Evolutionary conservation across 257 asterid genomes (phyloP), one percentile per base, ranked within the genome.

Genomic region (Solanum arcanum): DNA sequence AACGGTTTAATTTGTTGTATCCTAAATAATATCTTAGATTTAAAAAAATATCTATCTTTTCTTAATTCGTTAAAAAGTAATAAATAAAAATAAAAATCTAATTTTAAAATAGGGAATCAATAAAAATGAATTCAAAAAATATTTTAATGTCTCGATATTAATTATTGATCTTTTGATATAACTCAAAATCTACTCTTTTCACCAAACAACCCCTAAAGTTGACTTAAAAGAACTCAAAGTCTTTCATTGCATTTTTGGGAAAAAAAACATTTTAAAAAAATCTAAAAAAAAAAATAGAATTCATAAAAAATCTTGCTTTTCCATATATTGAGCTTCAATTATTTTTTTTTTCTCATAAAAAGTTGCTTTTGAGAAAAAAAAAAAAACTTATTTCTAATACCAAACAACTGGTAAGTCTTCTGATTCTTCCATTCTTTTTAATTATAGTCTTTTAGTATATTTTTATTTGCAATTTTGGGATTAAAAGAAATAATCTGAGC

Each of bases 1-100:
- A 2, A 56, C 5, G 0, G 0, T 18, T 20, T 56, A 0, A 52
- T 18, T 56, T 18, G 0, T 56, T 56, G n/a, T 56, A 56, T 56
- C 7, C 1, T 18, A 56, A 56, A 56, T 56, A 20, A 56, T 0
- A 56, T 56, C 0, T 20, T 18, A 56, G 0, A 0, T 18, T 7
- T 56, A 6, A 20, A 56, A 56, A 56, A 0, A 23, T 56, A 56
- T 0, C 20, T 56, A 2, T 56, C 12, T 56, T 56, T 56, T 18
- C 11, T 56, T 56, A 9, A 56, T 56, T n/a, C 11, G 11, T 56
- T 56, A 56, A 56, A 56, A 20, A 56, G 25, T 56, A 20, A 56
- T 20, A 56, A 56, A 56, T 56, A 20, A 56, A 56, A 56, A 56
- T 18, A 56, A 56, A 56, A 56, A 16, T 7, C 2, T 56, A 7